These are phyloP conservation scores for Pseudozyma sp. DNA, from an alignment of 1,284 basidiomycete species.

Conservation along the genomic window DNA sequence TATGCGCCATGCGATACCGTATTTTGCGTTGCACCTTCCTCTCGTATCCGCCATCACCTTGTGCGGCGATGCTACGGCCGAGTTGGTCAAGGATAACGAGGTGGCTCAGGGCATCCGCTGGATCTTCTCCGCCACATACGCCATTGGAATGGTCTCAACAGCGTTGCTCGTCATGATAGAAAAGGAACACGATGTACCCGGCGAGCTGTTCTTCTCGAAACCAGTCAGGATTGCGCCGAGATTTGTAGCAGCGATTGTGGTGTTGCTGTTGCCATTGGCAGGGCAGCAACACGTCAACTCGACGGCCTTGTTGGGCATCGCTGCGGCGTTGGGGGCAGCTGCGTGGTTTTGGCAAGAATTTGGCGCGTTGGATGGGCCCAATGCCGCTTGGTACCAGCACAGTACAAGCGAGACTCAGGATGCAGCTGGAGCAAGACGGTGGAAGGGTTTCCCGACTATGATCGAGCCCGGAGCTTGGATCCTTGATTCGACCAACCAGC, in stretches of 20 bases:
- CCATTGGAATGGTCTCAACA: conserved; percentile 51
- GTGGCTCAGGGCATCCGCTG: conserved; percentile 49
- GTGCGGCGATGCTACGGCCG: conserved; percentile 57
- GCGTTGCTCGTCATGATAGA: conserved; percentile 53
- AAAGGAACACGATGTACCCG: conserved; percentile 43
- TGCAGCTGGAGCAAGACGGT: conserved; percentile 14
- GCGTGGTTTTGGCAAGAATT: conserved; percentile 55
- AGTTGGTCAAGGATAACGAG: conserved; percentile 50
- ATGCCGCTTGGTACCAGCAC: conserved; percentile 46
- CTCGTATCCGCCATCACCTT: conserved; percentile 55
- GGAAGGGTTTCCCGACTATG: conserved; percentile 49
- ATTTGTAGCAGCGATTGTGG: conserved; percentile 43
- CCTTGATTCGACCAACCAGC: conserved; percentile 42
- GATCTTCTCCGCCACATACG: conserved; percentile 51
- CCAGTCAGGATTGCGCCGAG: conserved; percentile 41
- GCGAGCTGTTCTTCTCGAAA: conserved; percentile 54
- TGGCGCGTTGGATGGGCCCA: conserved; percentile 55
- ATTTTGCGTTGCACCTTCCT: conserved; percentile 52
- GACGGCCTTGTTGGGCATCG: conserved; percentile 44
- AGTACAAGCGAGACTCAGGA: background rate
- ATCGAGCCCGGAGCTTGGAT: conserved; percentile 52
- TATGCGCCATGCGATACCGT: conserved; percentile 35
- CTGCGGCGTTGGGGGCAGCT: conserved; percentile 30
- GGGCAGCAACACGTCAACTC: conserved; percentile 37
- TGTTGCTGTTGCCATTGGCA: conserved; percentile 51